phyloP scores from a whole-genome alignment of 1,284 basidiomycete genomes.

The Pterula multifida region DNA sequence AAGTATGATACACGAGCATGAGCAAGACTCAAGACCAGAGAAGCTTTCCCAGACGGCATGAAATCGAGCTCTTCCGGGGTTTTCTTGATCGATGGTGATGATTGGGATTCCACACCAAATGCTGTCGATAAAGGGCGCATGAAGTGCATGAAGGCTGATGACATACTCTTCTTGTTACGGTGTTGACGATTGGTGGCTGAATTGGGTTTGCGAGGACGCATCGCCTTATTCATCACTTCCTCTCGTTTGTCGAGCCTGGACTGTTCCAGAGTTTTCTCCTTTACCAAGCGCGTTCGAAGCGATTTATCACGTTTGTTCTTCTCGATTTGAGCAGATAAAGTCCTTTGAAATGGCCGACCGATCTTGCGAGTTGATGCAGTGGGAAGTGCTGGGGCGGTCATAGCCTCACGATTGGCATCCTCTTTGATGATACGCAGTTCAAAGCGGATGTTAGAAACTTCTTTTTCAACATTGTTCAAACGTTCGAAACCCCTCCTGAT shows the following conservation, averaged over 20 bases:
- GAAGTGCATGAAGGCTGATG: slow-evolving; percentile 64
- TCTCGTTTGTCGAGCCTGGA: slow-evolving; percentile 57
- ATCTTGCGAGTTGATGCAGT: slow-evolving; percentile 35
- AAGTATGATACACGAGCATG: slow-evolving; percentile 58
- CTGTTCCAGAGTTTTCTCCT: slow-evolving; percentile 65
- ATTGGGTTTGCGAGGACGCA: slow-evolving; percentile 44
- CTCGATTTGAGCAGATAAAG: slow-evolving; percentile 55
- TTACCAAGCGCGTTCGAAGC: slow-evolving; percentile 51
- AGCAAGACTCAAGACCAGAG: slow-evolving; percentile 58
- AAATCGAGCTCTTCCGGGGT: slow-evolving; percentile 69
- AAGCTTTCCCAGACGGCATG: slow-evolving; percentile 51
- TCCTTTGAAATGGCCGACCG: slow-evolving; percentile 55
- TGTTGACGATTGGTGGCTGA: slow-evolving; percentile 48
- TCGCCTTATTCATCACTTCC: slow-evolving; percentile 59
- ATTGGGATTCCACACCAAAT: slow-evolving; percentile 49
- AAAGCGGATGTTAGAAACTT: slow-evolving; percentile 43
- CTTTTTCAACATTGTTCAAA: slow-evolving; percentile 59
- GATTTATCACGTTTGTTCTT: slow-evolving; percentile 67
- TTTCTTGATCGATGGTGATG: slow-evolving; percentile 31
- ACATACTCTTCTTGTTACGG: slow-evolving; percentile 75
- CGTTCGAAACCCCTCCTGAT: slow-evolving; percentile 61
- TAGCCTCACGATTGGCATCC: slow-evolving; percentile 54
- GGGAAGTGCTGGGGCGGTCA: slow-evolving; percentile 26
- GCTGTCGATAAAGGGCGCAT: slow-evolving; percentile 81
- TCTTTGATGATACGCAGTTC: slow-evolving; percentile 62